Evolutionary conservation across 1,284 basidiomycete genomes (phyloP).

Genomic region (Pterula multifida): DNA sequence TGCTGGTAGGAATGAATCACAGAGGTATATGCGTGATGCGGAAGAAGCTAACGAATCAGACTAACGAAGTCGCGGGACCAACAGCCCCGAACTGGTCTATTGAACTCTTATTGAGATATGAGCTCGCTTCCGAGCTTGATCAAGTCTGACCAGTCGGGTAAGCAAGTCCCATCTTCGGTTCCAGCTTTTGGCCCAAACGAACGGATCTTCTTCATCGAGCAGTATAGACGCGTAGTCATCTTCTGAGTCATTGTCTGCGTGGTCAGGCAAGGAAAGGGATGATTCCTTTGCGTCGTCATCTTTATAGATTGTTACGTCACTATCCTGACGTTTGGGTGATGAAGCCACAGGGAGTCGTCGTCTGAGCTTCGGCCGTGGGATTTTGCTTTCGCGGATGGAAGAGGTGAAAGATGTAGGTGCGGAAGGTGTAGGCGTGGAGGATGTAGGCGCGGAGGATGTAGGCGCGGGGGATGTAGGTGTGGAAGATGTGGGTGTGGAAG

Average conservation of each 20-base stretch:
- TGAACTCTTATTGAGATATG: neutral
- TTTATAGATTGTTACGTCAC: neutral
- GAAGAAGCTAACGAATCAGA: neutral
- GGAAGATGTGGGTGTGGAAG: too few species aligned
- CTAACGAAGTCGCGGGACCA: too few species aligned
- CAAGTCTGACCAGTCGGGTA: slow-evolving; percentile 2
- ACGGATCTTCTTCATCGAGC: slow-evolving; percentile 3
- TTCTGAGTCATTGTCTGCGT: neutral
- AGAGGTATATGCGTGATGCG: neutral
- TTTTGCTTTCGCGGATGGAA: neutral
- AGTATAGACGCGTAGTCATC: slow-evolving; percentile 3
- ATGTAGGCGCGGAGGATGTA: neutral
- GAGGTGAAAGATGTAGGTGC: neutral
- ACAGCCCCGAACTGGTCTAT: too few species aligned
- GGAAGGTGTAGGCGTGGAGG: neutral
- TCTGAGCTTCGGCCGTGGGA: neutral
- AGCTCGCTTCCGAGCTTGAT: neutral
- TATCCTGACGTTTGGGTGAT: neutral
- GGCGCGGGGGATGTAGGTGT: neutral
- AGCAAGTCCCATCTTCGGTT: slow-evolving; percentile 24
- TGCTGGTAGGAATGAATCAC: neutral
- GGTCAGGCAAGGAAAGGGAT: neutral
- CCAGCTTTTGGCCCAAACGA: slow-evolving; percentile 23
- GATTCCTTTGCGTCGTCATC: neutral
- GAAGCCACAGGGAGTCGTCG: neutral